Base-by-base conservation (phyloP, 1,284 basidiomycete genomes). In the Moniliophthora roreri region DNA sequence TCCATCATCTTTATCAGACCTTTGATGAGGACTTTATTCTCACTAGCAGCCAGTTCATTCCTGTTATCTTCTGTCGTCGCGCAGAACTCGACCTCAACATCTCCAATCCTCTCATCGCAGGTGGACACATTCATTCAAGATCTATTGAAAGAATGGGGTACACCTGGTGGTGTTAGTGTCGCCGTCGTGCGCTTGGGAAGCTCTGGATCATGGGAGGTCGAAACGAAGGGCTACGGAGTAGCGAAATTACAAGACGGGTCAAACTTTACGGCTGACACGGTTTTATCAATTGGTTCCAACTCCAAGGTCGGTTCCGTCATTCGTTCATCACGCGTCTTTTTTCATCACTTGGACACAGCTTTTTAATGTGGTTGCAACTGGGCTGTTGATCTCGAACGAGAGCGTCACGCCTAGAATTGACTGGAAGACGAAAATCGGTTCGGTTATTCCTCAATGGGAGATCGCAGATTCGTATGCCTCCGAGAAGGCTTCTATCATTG, bases 361-460 rank as follows among this genome's bases (percentile, higher is more conserved):
- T n/a, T n/a, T n/a, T n/a, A n/a, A n/a, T n/a, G n/a, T n/a, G n/a
- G n/a, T n/a, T n/a, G n/a, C n/a, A n/a, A n/a, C n/a, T n/a, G n/a
- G n/a, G n/a, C n/a, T n/a, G n/a, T n/a, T n/a, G n/a, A n/a, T n/a
- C n/a, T n/a, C n/a, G n/a, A n/a, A n/a, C n/a, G n/a, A n/a, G n/a
- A n/a, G n/a, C n/a, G n/a, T n/a, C n/a, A n/a, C n/a, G n/a, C n/a
- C n/a, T n/a, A n/a, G n/a, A n/a, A n/a, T n/a, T n/a, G n/a, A n/a
- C n/a, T n/a, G n/a, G n/a, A n/a, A n/a, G n/a, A n/a, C n/a, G n/a
- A n/a, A n/a, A n/a, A n/a, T n/a, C n/a, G n/a, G n/a, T n/a, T n/a
- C n/a, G n/a, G n/a, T n/a, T n/a, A 46, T 63, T 5, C 64, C 66
- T 0, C 54, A 52, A n/a, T 66, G 59, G 58, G 52, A 52, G 35